A percentile compares a stretch with the other conserved stretches of the same genome.
Conservation (phyloP, 2,329 filamentous ascomycete genomes). For the Calonectria honghensis region DNA sequence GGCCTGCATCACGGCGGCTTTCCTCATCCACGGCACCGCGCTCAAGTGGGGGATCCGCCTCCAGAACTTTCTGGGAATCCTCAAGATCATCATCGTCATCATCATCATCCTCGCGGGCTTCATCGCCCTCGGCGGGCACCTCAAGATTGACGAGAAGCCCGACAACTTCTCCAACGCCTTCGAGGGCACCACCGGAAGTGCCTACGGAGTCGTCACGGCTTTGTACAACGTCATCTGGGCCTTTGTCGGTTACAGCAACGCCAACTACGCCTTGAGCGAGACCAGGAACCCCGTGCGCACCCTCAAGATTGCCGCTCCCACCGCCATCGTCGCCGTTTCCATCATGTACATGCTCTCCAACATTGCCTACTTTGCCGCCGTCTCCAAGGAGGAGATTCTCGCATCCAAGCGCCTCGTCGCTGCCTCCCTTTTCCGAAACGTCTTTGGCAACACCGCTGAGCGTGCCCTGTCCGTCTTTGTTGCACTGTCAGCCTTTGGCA, state of each 20-base stretch:
- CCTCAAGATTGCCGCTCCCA: slow-evolving; percentile 78
- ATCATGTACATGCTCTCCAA: slow-evolving; percentile 81
- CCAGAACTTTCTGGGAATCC: slow-evolving; percentile 78
- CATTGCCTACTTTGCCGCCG: slow-evolving; percentile 79
- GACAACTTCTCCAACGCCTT: slow-evolving; percentile 80
- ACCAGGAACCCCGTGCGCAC: slow-evolving; percentile 79
- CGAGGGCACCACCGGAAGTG: slow-evolving; percentile 78
- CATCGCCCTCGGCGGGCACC: slow-evolving; percentile 76
- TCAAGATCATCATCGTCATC: slow-evolving; percentile 80
- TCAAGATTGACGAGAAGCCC: slow-evolving; percentile 75
- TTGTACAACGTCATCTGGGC: slow-evolving; percentile 84
- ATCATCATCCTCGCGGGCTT: slow-evolving; percentile 79
- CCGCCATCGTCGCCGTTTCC: slow-evolving; percentile 75
- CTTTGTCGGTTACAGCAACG: slow-evolving; percentile 81
- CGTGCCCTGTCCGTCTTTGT: slow-evolving; percentile 79
- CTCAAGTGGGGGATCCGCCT: slow-evolving; percentile 80
- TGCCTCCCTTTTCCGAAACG: slow-evolving; percentile 73
- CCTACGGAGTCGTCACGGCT: slow-evolving; percentile 81
- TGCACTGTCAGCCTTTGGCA: slow-evolving; percentile 80
- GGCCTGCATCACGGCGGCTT: slow-evolving; percentile 79
- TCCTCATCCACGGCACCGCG: slow-evolving; percentile 78
- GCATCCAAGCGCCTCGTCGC: slow-evolving; percentile 71
- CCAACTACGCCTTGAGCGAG: slow-evolving; percentile 80
- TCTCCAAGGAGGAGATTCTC: slow-evolving; percentile 72
- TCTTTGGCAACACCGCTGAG: slow-evolving; percentile 73